Base-by-base conservation (phyloP, 2,329 filamentous ascomycete species). In the Ascochyta pisi region DNA sequence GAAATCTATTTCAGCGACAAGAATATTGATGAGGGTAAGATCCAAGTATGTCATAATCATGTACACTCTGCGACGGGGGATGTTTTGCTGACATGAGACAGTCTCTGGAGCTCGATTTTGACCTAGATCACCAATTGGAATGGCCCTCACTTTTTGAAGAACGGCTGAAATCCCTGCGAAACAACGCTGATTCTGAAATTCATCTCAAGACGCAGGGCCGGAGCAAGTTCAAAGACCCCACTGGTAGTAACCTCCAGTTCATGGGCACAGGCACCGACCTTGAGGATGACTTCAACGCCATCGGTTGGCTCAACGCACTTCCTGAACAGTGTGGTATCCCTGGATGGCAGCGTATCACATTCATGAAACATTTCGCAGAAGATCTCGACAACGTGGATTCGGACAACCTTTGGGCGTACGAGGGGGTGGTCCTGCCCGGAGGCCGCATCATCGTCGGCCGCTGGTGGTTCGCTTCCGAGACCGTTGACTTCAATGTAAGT, bases 281-380 rank as follows among this genome's bases (percentile, higher is more conserved):
- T 6, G 68, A 73, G 0, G 68, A 74, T 7, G 46, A 68, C 35
- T 76, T 73, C 58, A 59, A 59, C n/a, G 66, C 66, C 3, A 61
- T 73, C 3, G 83, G 83, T 40, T 82, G 79, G 73, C 68, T 85
- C 19, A 82, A 83, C 60, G 69, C 78, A 0, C 68, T 85, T 1
- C 80, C 80, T 0, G 62, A 72, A 2, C 83, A 85, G 59, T 57
- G 54, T 13, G 67, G 59, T 0, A 80, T 85, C 12, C 77, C 79
- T 0, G 83, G 83, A 19, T 86, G 81, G 75, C 80, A 83, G 69
- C 77, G 82, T 29, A 72, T 85, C 51, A 81, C 78, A 0, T 80
- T 85, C 73, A 81, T 85, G 77, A 83, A 83, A 66, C 81, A 82
- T 60, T 80, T 76, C 58, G 48, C 59, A 1, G 68, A 77, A 13